These are phyloP conservation scores for Lophium mytilinum DNA, from an alignment of 495 filamentous ascomycete genomes.

Conservation along the genomic window DNA sequence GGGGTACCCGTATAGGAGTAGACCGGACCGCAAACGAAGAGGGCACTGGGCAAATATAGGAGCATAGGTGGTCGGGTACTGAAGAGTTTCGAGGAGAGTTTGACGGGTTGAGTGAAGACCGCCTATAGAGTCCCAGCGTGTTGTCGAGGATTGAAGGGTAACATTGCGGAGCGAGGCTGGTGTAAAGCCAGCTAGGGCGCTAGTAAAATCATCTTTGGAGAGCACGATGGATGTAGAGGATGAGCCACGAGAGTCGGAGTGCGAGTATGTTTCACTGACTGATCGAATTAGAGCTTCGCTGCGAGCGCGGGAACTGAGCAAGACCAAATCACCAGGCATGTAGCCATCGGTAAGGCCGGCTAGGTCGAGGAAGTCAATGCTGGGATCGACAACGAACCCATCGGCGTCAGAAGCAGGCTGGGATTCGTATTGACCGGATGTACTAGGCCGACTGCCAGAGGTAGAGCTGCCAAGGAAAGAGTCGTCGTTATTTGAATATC, in stretches of 20 bases:
- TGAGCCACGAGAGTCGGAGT: slow-evolving; percentile 17
- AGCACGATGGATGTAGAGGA: slow-evolving; percentile 47
- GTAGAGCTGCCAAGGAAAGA: slow-evolving; percentile 31
- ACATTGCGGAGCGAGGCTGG: slow-evolving; percentile 91
- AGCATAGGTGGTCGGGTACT: slow-evolving; percentile 96
- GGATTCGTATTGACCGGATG: slow-evolving; percentile 36
- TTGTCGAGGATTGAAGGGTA: slow-evolving; percentile 80
- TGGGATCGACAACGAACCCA: slow-evolving; percentile 57
- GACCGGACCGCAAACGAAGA: slow-evolving; percentile 79
- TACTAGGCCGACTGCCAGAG: slow-evolving; percentile 39
- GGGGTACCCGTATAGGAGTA: slow-evolving; percentile 89
- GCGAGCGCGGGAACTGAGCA: slow-evolving; percentile 78
- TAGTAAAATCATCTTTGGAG: slow-evolving; percentile 64
- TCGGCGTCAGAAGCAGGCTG: slow-evolving; percentile 5
- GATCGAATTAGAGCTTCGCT: slow-evolving; percentile 85
- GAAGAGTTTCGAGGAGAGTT: slow-evolving; percentile 83
- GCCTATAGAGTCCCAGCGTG: slow-evolving; percentile 83
- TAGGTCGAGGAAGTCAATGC: slow-evolving; percentile 87
- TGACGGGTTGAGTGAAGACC: slow-evolving; percentile 77
- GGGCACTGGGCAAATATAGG: slow-evolving; percentile 96
- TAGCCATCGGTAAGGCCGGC: slow-evolving; percentile 93
- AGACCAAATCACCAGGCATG: slow-evolving; percentile 87
- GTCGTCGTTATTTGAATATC: slow-evolving; percentile 6
- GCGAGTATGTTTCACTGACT: slow-evolving; percentile 36
- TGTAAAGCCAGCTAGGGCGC: slow-evolving; percentile 82